A percentile compares a stretch with the other conserved stretches of the same genome.
phyloP scores from a whole-genome alignment of 2,329 filamentous ascomycete genomes.

The Neopestalotiopsis sp. region DNA sequence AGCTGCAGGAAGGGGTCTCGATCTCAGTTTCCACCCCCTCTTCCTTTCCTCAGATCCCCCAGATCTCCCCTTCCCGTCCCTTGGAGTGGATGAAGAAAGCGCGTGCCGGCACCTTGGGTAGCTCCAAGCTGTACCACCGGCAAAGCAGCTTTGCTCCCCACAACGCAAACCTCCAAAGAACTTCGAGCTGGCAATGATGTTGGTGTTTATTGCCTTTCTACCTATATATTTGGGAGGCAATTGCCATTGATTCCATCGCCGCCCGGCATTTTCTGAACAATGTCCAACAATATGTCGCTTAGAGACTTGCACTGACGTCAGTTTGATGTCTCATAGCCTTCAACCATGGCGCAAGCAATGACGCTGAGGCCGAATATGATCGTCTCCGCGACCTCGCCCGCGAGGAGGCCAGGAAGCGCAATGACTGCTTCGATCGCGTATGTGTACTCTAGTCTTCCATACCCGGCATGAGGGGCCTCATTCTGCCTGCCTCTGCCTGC shows the following conservation, averaged over 20 bases:
- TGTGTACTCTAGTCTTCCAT: constrained; percentile 26
- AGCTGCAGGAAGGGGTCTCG: background rate
- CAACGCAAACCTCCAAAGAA: background rate
- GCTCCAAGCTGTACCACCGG: too few relatives aligned
- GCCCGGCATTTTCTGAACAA: background rate
- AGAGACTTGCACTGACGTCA: constrained; percentile 3
- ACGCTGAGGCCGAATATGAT: constrained; percentile 88
- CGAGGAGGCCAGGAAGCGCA: constrained; percentile 78
- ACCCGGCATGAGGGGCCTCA: background rate
- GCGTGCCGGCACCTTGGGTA: too few relatives aligned
- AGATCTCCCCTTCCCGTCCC: background rate
- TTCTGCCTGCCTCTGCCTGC: background rate
- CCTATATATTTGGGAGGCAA: background rate
- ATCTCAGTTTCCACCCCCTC: background rate
- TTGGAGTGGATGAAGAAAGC: background rate
- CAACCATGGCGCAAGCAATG: constrained; percentile 70
- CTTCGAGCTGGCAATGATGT: too few relatives aligned
- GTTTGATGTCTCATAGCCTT: constrained; percentile 63
- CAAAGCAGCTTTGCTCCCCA: too few relatives aligned
- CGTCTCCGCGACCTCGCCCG: constrained; percentile 84
- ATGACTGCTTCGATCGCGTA: constrained; percentile 76
- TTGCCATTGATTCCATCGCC: background rate
- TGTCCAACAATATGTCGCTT: background rate
- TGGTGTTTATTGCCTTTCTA: too few relatives aligned
- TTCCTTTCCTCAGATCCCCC: background rate